A percentile compares a stretch with the other conserved stretches of the same genome.
These are phyloP conservation scores for Colletotrichum trifolii DNA, from an alignment of 2,329 filamentous ascomycete genomes.

Conservation along the genomic window DNA sequence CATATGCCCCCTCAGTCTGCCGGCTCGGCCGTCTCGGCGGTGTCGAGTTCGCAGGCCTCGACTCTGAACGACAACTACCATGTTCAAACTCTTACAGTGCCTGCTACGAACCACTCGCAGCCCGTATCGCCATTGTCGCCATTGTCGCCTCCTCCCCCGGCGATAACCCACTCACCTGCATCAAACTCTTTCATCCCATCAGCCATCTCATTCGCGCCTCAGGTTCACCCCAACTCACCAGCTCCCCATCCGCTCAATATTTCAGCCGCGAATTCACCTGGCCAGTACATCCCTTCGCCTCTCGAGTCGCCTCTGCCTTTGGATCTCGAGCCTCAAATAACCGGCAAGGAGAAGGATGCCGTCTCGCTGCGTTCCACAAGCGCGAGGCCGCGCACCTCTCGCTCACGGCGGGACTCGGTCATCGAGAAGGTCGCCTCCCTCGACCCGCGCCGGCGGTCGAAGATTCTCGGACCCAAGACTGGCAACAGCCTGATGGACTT, in stretches of 20 bases:
- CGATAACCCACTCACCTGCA: conserved; percentile 15
- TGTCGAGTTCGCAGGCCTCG: conserved; percentile 19
- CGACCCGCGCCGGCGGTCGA: conserved; percentile 32
- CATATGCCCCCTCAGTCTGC: conserved; percentile 19
- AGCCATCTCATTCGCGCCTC: conserved; percentile 35
- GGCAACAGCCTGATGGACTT: conserved; percentile 46
- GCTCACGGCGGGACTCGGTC: conserved; percentile 33
- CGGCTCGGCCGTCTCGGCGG: conserved; percentile 17
- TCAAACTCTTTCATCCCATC: conserved; percentile 30
- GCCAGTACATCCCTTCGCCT: conserved; percentile 29
- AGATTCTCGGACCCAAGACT: conserved; percentile 25
- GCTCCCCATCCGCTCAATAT: conserved; percentile 32
- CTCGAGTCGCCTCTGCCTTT: conserved; percentile 31
- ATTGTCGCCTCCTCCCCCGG: conserved; percentile 15
- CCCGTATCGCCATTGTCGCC: conserved; percentile 26
- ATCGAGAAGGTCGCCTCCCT: conserved; percentile 35
- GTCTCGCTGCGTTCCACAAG: conserved; percentile 28
- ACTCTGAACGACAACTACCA: conserved; percentile 20
- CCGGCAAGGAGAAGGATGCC: conserved; percentile 22
- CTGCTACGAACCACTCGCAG: conserved; percentile 16
- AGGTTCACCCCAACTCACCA: conserved; percentile 32
- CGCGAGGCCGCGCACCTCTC: conserved; percentile 32
- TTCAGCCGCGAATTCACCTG: conserved; percentile 22
- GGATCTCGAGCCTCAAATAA: conserved; percentile 27
- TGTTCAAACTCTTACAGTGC: conserved; percentile 24